Base-by-base conservation (phyloP, 2,329 filamentous ascomycete genomes). In the Parastagonospora nodorum region DNA sequence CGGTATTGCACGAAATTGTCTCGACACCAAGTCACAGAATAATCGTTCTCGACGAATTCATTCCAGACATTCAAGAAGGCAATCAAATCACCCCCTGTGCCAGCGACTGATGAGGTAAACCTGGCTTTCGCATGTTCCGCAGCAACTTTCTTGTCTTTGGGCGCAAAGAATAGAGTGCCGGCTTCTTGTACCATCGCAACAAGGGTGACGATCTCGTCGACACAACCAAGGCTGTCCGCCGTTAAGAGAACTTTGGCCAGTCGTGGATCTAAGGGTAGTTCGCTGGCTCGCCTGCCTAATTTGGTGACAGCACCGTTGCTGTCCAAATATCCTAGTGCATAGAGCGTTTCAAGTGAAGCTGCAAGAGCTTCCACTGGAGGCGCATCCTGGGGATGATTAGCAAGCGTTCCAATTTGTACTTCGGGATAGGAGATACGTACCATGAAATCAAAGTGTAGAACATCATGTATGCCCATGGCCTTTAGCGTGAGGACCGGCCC, bases 131-230 rank as follows among this genome's bases (percentile, higher is more conserved):
- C 94, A 55, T 89, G 90, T 73, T 99, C 93, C 10, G 94, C 94
- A 67, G 97, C 90, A 27, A 97, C 88, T 73, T 96, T 96, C 80
- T 97, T 97, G 76, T 99, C 92, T 71, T 97, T 96, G 15, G 94
- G 92, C 0, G 92, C 84, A 81, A 95, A 96, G 79, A 97, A 99
- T 5, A 99, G 82, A 0, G 92, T 88, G 4, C 88, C 91, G 1
- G 90, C 86, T 75, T 97, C 94, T 53, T 89, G 86, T 0, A 97
- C 83, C 90, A 97, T 96, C 36, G 92, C 86, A n/a, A 97, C 90
- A 42, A 97, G 90, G 0, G 89, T 92, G 12, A 99, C 79, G 0
- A 97, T 86, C 74, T 99, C 94, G 52, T 96, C 90, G 0, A 96
- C 90, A 63, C 93, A 97, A n/a, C 89, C 89, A 60, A 93, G 89